A percentile compares a stretch with the other conserved stretches of the same genome.
phyloP scores from a whole-genome alignment of 208 protist species.

The Trypanosoma boissoni region DNA sequence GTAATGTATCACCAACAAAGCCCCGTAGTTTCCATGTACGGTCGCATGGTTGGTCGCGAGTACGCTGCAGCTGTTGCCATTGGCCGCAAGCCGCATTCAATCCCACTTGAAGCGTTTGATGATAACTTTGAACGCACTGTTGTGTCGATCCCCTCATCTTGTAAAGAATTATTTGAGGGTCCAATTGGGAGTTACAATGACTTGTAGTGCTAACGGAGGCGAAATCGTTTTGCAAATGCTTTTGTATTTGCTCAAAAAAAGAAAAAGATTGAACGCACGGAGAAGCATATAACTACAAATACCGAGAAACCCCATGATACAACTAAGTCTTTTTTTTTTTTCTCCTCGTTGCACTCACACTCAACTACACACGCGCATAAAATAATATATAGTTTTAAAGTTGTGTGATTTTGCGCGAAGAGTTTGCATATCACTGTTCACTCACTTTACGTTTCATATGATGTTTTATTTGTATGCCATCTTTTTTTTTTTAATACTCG shows the following conservation, averaged over 20 bases:
- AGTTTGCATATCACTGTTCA: not conserved
- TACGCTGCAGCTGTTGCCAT: constrained; percentile 52
- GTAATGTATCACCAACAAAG: constrained; percentile 80
- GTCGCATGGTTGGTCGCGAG: constrained; percentile 58
- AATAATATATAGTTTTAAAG: no score
- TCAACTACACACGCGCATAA: not conserved
- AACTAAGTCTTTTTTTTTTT: constrained; percentile 12
- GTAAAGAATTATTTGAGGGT: constrained; percentile 43
- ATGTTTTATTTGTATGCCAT: not conserved
- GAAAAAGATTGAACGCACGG: constrained; percentile 11
- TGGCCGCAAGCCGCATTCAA: constrained; percentile 35
- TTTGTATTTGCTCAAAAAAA: constrained; percentile 10
- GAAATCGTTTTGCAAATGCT: no score
- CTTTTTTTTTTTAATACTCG: not conserved
- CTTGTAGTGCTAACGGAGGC: not conserved
- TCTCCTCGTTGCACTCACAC: not conserved
- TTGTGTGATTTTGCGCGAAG: no score
- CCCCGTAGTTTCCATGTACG: constrained; percentile 58
- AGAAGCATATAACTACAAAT: not conserved
- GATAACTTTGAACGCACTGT: constrained; percentile 42
- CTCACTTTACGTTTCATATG: not conserved
- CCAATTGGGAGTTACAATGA: constrained; percentile 8
- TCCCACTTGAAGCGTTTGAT: constrained; percentile 72
- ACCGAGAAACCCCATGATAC: no score
- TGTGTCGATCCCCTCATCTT: constrained; percentile 54